These are phyloP conservation scores for Mortierella antarctica DNA, from an alignment of 192 early-diverging fungal species.

Conservation along the genomic window DNA sequence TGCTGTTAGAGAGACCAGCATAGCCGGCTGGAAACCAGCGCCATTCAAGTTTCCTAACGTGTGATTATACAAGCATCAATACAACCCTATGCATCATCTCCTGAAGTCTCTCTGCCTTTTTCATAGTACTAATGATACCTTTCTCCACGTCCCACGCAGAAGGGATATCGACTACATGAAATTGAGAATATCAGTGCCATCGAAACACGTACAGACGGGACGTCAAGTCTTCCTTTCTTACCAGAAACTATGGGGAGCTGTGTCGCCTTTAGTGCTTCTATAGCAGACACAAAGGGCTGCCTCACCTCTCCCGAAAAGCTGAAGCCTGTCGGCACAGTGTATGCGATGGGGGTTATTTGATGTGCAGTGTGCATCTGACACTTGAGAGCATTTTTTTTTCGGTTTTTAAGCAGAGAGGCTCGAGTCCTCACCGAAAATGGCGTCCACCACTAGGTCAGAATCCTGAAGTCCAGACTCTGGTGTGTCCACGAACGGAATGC, in stretches of 20 bases:
- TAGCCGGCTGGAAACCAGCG: slow-evolving; percentile 73
- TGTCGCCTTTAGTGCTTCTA: slow-evolving; percentile 57
- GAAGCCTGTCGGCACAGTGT: slow-evolving; percentile 65
- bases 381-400: no score
- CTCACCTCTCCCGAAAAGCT: slow-evolving; percentile 85
- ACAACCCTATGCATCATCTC: neutral
- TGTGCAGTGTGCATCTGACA: neutral
- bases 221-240: neutral
- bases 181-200: slow-evolving; percentile 2
- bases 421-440: slow-evolving; percentile 77
- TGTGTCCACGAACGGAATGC: slow-evolving; percentile 68
- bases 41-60: slow-evolving; percentile 57
- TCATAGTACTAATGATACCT: slow-evolving; percentile 56
- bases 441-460: slow-evolving; percentile 84
- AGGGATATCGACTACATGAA: slow-evolving; percentile 89
- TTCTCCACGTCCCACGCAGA: slow-evolving; percentile 95
- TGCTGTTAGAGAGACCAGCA: slow-evolving; percentile 92
- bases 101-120: neutral
- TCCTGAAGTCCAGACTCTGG: slow-evolving; percentile 51
- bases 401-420: no score
- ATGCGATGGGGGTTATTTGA: neutral
- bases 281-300: slow-evolving; percentile 76
- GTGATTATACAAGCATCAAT: neutral
- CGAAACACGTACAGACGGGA: neutral
- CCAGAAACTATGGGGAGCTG: slow-evolving; percentile 37